Base-by-base conservation (phyloP, 208 protist genomes). In the Acanthamoeba triangularis region DNA sequence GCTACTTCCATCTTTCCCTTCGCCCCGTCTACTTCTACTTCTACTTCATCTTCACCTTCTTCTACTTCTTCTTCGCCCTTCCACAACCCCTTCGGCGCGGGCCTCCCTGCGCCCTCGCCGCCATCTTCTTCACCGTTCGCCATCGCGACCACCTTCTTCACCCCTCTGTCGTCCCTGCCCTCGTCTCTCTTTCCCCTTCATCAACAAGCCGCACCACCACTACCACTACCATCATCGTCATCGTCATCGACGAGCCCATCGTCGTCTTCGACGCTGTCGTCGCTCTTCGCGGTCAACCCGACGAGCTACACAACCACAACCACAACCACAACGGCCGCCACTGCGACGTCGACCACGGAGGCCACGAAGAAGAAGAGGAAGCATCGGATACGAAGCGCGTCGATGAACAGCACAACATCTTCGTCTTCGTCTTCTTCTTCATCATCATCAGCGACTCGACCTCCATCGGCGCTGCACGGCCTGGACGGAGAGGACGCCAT, bases 81-180 rank as follows among this genome's bases (percentile, higher is more conserved):
- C 74, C 30, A 25, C 65, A 84, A 84, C 74, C 74, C 74, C 41
- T 84, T 84, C 74, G 52, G 44, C 41, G 74, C 14, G 11, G 41
- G 74, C 23, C 41, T 84, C 3, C 44, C 44, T 23, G 6, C 41
- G 37, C 20, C 74, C 2, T 84, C 41, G 7, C 44, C 80, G 28
- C 23, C 80, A 1, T 88, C 49, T 0, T 18, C 49, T 28, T 63
- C 80, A 28, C 56, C 78, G 30, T 59, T 33, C 1, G 11, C 37
- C 20, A 20, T 4, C 67, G 8, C 67, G n/a, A 16, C 25, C 37
- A 28, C 52, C 80, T n/a, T 52, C 35, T 78, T 78, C 33, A 44
- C 33, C 3, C 80, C 25, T 18, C 80, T 88, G 30, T 41, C 52
- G 35, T 47, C 33, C 8, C 13, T 33, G 74, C 44, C 74, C 25